These are phyloP conservation scores for Protomyces inundatus DNA, from an alignment of 1,139 yeast genomes.

Conservation along the genomic window DNA sequence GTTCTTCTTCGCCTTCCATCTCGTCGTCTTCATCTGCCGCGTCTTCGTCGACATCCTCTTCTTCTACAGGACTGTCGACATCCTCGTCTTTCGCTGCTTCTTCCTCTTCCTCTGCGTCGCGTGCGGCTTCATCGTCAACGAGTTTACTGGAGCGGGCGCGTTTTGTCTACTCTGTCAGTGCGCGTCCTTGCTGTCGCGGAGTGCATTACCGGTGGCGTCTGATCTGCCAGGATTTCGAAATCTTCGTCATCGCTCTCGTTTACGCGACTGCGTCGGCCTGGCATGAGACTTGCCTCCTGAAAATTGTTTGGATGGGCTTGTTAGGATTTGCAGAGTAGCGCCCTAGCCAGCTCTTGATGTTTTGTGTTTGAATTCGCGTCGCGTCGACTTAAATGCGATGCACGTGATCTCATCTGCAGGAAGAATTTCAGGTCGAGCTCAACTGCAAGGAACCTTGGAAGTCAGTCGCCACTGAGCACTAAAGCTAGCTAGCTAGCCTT, in stretches of 20 bases:
- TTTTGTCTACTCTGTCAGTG: background rate
- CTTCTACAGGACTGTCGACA: background rate
- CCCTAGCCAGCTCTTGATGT: background rate
- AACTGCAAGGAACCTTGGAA: too few relatives aligned
- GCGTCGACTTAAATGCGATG: background rate
- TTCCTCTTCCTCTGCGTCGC: background rate
- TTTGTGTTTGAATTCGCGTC: background rate
- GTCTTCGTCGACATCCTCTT: background rate
- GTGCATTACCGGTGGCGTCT: background rate
- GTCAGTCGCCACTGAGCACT: too few relatives aligned
- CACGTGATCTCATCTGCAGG: too few relatives aligned
- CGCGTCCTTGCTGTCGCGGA: background rate
- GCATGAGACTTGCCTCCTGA: background rate
- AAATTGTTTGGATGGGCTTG: background rate
- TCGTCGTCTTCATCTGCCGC: background rate
- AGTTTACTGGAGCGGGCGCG: background rate
- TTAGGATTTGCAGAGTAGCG: too few relatives aligned
- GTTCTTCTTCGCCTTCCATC: background rate
- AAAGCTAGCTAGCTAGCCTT: too few relatives aligned
- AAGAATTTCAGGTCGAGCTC: too few relatives aligned
- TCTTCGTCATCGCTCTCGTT: background rate
- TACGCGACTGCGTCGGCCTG: background rate
- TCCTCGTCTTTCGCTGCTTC: background rate
- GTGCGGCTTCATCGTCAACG: background rate
- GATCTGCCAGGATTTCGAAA: background rate